Conservation (phyloP, 306 rosid species). For the Quercus cerris region DNA sequence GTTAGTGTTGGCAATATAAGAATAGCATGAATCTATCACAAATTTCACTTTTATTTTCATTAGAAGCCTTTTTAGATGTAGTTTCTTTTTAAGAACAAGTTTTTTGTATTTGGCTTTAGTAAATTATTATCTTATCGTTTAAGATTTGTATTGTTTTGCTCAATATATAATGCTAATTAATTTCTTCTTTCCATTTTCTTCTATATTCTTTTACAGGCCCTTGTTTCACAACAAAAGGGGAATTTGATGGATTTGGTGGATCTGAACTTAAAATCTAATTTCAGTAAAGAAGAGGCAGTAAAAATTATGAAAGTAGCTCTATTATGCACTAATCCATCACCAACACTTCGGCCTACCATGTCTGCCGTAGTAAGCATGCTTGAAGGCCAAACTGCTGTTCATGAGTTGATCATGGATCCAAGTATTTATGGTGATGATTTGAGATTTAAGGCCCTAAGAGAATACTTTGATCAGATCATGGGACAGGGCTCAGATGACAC, state of each 20-base stretch:
- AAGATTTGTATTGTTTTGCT: too few species aligned
- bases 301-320: slow-evolving; percentile 52
- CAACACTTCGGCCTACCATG: slow-evolving; percentile 56
- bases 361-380: slow-evolving; percentile 71
- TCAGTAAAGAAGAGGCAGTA: slow-evolving; percentile 42
- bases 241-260: slow-evolving; percentile 51
- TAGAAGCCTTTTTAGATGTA: too few species aligned
- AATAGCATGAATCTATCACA: neutral
- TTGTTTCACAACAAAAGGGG: slow-evolving; percentile 32
- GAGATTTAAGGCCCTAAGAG: slow-evolving; percentile 42
- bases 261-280: slow-evolving; percentile 39
- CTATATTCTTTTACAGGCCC: slow-evolving; percentile 4
- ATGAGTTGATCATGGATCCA: slow-evolving; percentile 30
- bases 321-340: slow-evolving; percentile 44
- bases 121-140: too few species aligned
- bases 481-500: neutral
- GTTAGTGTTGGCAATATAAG: too few species aligned
- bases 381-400: slow-evolving; percentile 42
- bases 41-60: neutral
- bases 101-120: too few species aligned
- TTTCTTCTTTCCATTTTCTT: neutral
- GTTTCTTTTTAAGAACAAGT: too few species aligned
- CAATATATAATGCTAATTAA: neutral
- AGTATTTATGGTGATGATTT: slow-evolving; percentile 28
- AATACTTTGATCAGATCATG: neutral